Conservation (phyloP, 768 basidiomycete species). For the Chalciporus piperatus region DNA sequence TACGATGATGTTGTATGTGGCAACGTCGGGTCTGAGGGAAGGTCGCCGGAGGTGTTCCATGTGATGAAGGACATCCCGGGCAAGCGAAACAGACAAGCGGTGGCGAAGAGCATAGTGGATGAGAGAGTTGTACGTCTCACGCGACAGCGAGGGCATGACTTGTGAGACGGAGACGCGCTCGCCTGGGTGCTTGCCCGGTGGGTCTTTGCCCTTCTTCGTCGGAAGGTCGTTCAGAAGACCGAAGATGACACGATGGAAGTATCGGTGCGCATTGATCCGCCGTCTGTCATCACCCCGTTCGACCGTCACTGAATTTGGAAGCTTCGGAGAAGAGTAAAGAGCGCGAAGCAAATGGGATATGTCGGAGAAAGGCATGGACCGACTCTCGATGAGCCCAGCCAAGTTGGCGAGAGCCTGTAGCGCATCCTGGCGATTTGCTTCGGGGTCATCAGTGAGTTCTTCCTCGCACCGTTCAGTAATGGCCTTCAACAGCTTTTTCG, state of each 20-base stretch:
- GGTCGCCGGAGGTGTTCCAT: conserved; percentile 46
- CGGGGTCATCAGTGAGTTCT: conserved; percentile 28
- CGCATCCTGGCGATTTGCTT: conserved; percentile 31
- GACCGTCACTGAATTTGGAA: conserved; percentile 40
- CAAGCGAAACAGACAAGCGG: conserved; percentile 48
- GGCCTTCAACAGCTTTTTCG: conserved; percentile 31
- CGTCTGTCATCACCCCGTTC: conserved; percentile 18
- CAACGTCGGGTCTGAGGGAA: conserved; percentile 42
- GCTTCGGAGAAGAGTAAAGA: conserved; percentile 46
- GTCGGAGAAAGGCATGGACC: conserved; percentile 43
- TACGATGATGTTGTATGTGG: conserved; percentile 59
- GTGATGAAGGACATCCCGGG: conserved; percentile 48
- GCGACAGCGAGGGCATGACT: conserved; percentile 35
- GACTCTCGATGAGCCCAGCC: conserved; percentile 48
- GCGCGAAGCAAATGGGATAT: conserved; percentile 45
- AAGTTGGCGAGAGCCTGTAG: conserved; percentile 64
- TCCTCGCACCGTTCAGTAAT: conserved; percentile 32
- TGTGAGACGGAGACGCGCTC: conserved; percentile 3
- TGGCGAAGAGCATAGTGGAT: conserved; percentile 66
- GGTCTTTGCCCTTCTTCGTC: conserved; percentile 20
- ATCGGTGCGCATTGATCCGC: conserved; percentile 40
- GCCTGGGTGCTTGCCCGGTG: conserved; percentile 8
- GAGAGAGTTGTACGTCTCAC: conserved; percentile 55
- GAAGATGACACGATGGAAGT: conserved; percentile 48
- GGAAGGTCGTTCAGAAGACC: conserved; percentile 38